Evolutionary conservation across 2,329 filamentous ascomycete genomes (phyloP).

Genomic region (Aspergillus brunneoviolaceus): DNA sequence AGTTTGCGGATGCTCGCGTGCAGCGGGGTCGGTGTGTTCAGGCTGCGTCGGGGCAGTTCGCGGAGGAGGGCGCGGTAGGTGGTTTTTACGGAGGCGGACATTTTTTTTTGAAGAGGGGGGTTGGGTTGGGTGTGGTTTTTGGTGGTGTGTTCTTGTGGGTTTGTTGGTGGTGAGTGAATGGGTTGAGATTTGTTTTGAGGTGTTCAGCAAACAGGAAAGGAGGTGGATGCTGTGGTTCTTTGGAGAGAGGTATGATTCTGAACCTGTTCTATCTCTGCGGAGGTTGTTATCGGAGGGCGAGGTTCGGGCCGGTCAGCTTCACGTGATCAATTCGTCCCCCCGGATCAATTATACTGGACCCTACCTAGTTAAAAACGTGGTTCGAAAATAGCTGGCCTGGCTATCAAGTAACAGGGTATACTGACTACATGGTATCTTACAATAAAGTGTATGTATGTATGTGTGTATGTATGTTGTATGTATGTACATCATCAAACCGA

Average conservation of each 20-base stretch:
- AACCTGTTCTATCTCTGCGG: too few species aligned
- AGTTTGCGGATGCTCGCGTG: constrained; percentile 67
- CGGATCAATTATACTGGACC: background rate
- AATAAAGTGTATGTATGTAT: background rate
- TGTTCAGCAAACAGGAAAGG: too few species aligned
- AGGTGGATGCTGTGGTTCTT: too few species aligned
- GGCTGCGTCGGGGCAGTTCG: constrained; percentile 73
- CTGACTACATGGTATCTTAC: constrained; percentile 5
- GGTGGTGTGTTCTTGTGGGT: background rate
- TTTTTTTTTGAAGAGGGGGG: constrained; percentile 19
- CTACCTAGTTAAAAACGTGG: background rate
- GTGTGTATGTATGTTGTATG: constrained; percentile 4
- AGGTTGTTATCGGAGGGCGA: too few species aligned
- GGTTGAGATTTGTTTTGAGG: too few species aligned
- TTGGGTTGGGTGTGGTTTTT: background rate
- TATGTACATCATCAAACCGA: constrained; percentile 24
- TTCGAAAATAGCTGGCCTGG: background rate
- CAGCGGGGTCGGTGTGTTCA: constrained; percentile 65
- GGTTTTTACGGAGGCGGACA: constrained; percentile 56
- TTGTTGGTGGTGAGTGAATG: background rate
- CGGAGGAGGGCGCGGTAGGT: constrained; percentile 87
- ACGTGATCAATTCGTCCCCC: background rate
- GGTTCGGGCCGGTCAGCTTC: background rate
- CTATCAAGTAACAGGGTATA: constrained; percentile 1
- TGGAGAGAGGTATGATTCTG: too few species aligned